These are phyloP conservation scores for Pichia nakasei DNA, from an alignment of 805 yeast genomes.

Conservation along the genomic window DNA sequence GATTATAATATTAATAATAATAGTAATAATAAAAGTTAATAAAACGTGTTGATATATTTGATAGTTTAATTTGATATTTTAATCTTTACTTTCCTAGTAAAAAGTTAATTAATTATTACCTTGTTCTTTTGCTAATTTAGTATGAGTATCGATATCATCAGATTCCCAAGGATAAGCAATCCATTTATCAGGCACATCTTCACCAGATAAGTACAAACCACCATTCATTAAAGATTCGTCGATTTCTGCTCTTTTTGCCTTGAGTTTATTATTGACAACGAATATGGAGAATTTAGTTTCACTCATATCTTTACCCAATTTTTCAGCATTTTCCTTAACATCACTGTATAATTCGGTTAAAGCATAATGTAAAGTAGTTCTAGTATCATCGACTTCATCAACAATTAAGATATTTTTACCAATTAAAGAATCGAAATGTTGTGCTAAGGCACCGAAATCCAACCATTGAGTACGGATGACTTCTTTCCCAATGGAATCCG, in stretches of 20 bases:
- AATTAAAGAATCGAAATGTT: conserved; percentile 65
- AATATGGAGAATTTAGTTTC: conserved; percentile 64
- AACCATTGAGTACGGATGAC: conserved; percentile 88
- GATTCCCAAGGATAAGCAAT: conserved; percentile 92
- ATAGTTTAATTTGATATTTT: no score
- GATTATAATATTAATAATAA: no score
- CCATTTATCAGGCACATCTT: conserved; percentile 72
- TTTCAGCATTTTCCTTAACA: conserved; percentile 49
- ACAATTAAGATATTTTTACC: conserved; percentile 78
- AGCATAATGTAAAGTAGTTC: conserved; percentile 84
- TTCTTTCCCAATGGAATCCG: conserved; percentile 60
- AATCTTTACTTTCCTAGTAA: no score
- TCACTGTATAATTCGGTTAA: conserved; percentile 65
- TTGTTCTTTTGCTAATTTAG: conserved; percentile 54
- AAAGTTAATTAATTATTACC: conserved; percentile 54
- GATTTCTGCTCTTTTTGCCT: conserved; percentile 69
- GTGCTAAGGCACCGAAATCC: conserved; percentile 63
- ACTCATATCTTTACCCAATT: conserved; percentile 49
- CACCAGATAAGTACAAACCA: conserved; percentile 65
- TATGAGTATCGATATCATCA: conserved; percentile 68
- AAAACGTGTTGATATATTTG: no score
- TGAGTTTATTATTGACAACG: conserved; percentile 77
- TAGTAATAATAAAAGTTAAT: no score
- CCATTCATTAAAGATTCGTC: conserved; percentile 53
- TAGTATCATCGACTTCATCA: conserved; percentile 88